These are phyloP conservation scores for Magnusiomyces ingens DNA, from an alignment of 1,139 yeast species.

Conservation along the genomic window DNA sequence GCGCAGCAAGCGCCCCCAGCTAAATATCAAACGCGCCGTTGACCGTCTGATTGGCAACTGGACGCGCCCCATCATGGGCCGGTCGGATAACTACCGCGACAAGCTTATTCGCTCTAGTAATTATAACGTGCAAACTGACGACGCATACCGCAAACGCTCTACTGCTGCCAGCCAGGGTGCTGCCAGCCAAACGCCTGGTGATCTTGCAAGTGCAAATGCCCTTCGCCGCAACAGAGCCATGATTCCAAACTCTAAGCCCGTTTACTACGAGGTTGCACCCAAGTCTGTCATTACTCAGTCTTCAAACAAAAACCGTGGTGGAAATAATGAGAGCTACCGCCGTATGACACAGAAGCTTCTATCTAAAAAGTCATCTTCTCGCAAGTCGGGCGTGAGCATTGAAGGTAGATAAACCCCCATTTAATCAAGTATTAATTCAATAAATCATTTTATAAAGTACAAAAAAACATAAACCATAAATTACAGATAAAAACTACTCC, in stretches of 20 bases:
- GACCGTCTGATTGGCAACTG: constrained; percentile 91
- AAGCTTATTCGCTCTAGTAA: constrained; percentile 64
- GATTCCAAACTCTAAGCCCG: constrained; percentile 81
- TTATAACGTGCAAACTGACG: constrained; percentile 48
- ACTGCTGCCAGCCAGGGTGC: constrained; percentile 7
- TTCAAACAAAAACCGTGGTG: constrained; percentile 38
- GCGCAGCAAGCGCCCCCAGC: constrained; percentile 83
- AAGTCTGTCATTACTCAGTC: constrained; percentile 50
- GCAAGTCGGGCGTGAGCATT: constrained; percentile 67
- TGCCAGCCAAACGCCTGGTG: constrained; percentile 37
- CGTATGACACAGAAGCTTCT: constrained; percentile 55
- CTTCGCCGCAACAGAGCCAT: constrained; percentile 85
- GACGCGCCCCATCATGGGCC: constrained; percentile 97
- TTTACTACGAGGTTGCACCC: constrained; percentile 90
- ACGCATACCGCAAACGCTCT: constrained; percentile 17
- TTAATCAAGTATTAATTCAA: neutral
- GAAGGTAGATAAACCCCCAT: constrained; percentile 48
- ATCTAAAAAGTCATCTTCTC: constrained; percentile 42
- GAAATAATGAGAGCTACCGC: constrained; percentile 65
- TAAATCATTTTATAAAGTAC: neutral
- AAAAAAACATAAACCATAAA: neutral
- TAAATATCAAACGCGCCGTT: constrained; percentile 75
- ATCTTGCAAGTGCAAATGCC: constrained; percentile 85
- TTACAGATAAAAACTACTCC: neutral
- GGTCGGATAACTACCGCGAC: constrained; percentile 91